Base-by-base conservation (phyloP, 257 asterid species). In the Coffea eugenioides region DNA sequence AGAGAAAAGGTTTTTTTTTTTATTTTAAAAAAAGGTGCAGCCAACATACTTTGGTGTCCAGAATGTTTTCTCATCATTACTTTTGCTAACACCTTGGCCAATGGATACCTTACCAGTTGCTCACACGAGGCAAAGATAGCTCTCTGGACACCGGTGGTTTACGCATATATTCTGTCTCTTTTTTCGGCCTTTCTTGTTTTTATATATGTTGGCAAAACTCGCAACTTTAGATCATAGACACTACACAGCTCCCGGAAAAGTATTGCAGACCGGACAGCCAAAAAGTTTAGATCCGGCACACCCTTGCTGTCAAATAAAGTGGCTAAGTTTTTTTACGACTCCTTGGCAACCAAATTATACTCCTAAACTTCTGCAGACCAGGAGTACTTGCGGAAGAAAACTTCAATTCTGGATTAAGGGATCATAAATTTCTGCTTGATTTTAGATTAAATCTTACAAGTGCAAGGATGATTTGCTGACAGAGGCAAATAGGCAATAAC, bases 151-250 rank as follows among this genome's bases (percentile, higher is more conserved):
- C 43, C 49, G 45, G 25, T 72, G 43, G 76, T 72, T 72, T 49
- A 72, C 43, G 62, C 39, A 48, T 48, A 18, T n/a, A 72, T 72
- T 72, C 61, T 71, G 43, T 49, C 41, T n/a, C 43, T 49, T 72
- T 14, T 52, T 46, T 71, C 23, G 16, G 6, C 41, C 39, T 73
- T 73, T 73, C 6, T 31, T 73, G 66, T 15, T 73, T 49, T 52
- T 52, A 27, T 36, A 6, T 15, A 6, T 7, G 43, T 52, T 56
- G 66, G 16, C 36, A 73, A 49, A 14, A 14, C 46, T 25, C 1
- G 61, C 61, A 46, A 12, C 69, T 72, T 71, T 46, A 10, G 75
- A 25, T 64, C 43, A 11, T 6, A 75, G 6, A 21, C 56, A 25
- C 34, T n/a, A 39, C 56, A 61, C 62, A 25, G 43, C 31, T 34